Evolutionary conservation across 148 eudicot genomes (phyloP).

Genomic region (Chenopodium quinoa): DNA sequence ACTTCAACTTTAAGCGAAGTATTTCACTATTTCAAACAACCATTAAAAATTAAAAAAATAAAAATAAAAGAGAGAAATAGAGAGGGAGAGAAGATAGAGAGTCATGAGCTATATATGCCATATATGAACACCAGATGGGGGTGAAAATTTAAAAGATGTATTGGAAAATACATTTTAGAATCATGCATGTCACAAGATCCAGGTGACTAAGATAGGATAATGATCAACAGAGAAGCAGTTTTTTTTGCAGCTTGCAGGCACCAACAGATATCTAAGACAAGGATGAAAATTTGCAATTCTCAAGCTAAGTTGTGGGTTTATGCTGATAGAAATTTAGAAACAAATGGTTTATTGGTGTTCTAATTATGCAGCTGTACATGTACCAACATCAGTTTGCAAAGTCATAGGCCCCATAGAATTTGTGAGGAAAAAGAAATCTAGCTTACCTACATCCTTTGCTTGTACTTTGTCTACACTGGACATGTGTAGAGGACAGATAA

Average conservation of each 20-base stretch:
- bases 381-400: too few species aligned
- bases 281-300: background rate
- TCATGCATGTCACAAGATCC: background rate
- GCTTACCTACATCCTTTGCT: background rate
- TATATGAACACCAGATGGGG: background rate
- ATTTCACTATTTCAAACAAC: too few species aligned
- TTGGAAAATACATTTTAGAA: background rate
- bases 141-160: background rate
- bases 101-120: background rate
- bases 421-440: too few species aligned
- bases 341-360: background rate
- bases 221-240: background rate
- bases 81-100: too few species aligned
- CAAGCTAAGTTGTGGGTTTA: background rate
- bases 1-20: too few species aligned
- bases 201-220: background rate
- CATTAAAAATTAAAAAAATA: too few species aligned
- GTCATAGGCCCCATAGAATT: too few species aligned
- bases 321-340: background rate
- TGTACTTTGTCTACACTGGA: background rate
- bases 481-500: background rate
- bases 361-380: too few species aligned
- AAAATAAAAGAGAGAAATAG: too few species aligned
- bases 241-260: background rate
- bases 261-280: background rate